These are phyloP conservation scores for Nectriaceae sp. DNA, from an alignment of 2,329 filamentous ascomycete genomes.

Conservation along the genomic window DNA sequence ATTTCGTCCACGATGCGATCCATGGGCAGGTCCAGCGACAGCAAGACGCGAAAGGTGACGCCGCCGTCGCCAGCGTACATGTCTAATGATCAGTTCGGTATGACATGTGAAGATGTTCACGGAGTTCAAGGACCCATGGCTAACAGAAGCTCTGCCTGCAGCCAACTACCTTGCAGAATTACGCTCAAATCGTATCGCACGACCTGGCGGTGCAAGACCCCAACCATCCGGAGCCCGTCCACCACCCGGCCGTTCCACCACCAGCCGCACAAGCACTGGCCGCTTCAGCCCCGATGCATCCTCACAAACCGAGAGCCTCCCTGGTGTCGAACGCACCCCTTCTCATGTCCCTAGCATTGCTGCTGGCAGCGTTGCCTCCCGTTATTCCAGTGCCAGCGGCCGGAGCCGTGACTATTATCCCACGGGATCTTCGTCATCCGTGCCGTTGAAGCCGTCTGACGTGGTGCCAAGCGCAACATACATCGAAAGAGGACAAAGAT, in stretches of 20 bases:
- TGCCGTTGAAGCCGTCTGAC: slow-evolving; percentile 57
- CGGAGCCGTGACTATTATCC: slow-evolving; percentile 56
- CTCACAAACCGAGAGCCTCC: slow-evolving; percentile 28
- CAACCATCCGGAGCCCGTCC: slow-evolving; percentile 45
- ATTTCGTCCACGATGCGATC: slow-evolving; percentile 28
- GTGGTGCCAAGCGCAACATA: slow-evolving; percentile 69
- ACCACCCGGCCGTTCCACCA: slow-evolving; percentile 34
- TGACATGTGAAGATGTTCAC: slow-evolving; percentile 18
- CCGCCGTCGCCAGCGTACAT: slow-evolving; percentile 66
- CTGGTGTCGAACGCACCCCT: slow-evolving; percentile 26
- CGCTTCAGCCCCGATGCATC: slow-evolving; percentile 35
- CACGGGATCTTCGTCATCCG: slow-evolving; percentile 33
- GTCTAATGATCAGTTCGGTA: slow-evolving; percentile 69
- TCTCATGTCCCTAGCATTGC: slow-evolving; percentile 42
- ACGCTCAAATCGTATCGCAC: slow-evolving; percentile 65
- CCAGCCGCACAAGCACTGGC: slow-evolving; percentile 27
- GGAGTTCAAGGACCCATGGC: slow-evolving; percentile 9
- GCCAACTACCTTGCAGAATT: slow-evolving; percentile 72
- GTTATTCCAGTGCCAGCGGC: slow-evolving; percentile 49
- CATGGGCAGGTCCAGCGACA: slow-evolving; percentile 35
- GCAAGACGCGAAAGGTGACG: slow-evolving; percentile 54
- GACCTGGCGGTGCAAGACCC: slow-evolving; percentile 72
- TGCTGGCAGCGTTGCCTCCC: slow-evolving; percentile 49
- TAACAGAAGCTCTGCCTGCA: slow-evolving; percentile 37
- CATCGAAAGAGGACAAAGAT: slow-evolving; percentile 71